Evolutionary conservation across 352 stramenopile genomes (phyloP), one percentile per base, ranked within the genome.

Genomic region (Pythium plurisporium): DNA sequence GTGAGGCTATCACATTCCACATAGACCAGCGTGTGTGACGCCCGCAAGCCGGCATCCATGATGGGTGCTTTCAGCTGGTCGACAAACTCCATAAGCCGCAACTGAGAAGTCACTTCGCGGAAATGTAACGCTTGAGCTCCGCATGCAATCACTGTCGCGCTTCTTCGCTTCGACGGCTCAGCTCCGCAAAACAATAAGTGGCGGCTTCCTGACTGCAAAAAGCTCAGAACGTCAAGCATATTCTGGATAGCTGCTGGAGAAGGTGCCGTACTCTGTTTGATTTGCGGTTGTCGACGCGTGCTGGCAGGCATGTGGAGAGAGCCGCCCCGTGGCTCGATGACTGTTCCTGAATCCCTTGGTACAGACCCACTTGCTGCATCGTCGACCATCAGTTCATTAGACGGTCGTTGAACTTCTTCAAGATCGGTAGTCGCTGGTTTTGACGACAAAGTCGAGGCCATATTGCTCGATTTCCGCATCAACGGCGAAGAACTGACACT

Each of bases 121-220:
- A 78, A 86, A 19, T 84, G 73, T 31, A 86, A 80, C 9, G 74
- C 78, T n/a, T 76, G 53, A 1, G 67, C 64, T 14, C 77, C 71
- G 41, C 74, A 84, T 7, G 74, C 73, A n/a, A 84, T 57, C 54
- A 82, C 76, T 5, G 63, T 74, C 1, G 74, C 66, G 20, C 72
- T 75, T 15, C 74, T 62, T 19, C 72, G 64, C 23, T 72, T 72
- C 10, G 64, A 69, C 9, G 69, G 67, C 19, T 85, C 74, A 2
- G 62, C 66, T 15, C 77, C 77, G 29, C 47, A 72, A 14, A 87
- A 58, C 22, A 86, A 43, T 20, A 87, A 54, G 22, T 79, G 64
- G 15, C 54, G 69, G 0, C 55, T 54, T 0, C 74, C 71, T 31
- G 67, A 69, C 29, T 86, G 69, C 15, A 86, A 42, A n/a, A 83